Conservation (phyloP, 306 rosid genomes). For the Canavalia ensiformis region DNA sequence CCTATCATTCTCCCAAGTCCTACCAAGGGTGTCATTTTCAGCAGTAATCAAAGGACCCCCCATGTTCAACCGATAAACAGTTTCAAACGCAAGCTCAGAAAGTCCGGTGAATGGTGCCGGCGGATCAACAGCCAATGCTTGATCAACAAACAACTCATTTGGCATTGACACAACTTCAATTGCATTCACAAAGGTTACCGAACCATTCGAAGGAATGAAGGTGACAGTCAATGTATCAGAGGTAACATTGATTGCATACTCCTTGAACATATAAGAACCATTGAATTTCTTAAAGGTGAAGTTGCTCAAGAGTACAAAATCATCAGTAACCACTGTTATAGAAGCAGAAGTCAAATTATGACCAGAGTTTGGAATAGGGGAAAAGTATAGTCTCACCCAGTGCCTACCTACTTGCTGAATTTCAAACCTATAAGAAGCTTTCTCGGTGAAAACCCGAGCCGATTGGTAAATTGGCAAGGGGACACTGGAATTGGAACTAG, state of each 20-base stretch:
- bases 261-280: conserved; percentile 77
- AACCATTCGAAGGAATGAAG: conserved; percentile 74
- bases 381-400: conserved; percentile 84
- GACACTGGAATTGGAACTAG: conserved; percentile 61
- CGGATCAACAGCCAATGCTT: conserved; percentile 72
- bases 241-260: conserved; percentile 77
- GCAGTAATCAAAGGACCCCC: conserved; percentile 84
- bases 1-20: conserved; percentile 83
- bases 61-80: conserved; percentile 79
- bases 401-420: conserved; percentile 70
- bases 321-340: conserved; percentile 68
- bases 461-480: conserved; percentile 76
- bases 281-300: conserved; percentile 68
- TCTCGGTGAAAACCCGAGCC: conserved; percentile 67
- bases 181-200: conserved; percentile 81
- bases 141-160: conserved; percentile 68
- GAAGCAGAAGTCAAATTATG: conserved; percentile 67
- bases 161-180: conserved; percentile 89
- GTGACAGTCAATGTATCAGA: conserved; percentile 66
- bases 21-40: conserved; percentile 81
- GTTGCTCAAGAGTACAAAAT: conserved; percentile 78
- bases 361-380: conserved; percentile 56
- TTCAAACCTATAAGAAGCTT: conserved; percentile 67
- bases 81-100: conserved; percentile 72
- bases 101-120: conserved; percentile 64